Base-by-base conservation (phyloP, 352 stramenopile genomes). In the Pythium plurisporium region DNA sequence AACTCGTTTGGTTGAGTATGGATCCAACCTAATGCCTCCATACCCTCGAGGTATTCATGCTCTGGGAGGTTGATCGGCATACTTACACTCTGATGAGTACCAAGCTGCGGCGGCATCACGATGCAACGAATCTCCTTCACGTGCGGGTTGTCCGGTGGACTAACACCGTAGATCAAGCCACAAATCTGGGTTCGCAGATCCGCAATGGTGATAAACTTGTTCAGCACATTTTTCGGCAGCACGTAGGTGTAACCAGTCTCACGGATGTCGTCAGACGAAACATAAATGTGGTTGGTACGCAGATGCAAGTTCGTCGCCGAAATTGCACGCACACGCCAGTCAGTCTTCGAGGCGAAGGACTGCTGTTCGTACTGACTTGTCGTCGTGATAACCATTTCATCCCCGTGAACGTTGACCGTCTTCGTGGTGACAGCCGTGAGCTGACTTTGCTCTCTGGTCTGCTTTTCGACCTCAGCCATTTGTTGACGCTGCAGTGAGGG, bases 51-150 rank as follows among this genome's bases (percentile, higher is more conserved):
- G 54, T 98, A 94, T 57, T 99, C 95, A 72, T 99, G 94, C 31
- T 97, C 86, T 0, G 98, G 98, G 41, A 99, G 76, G 27, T 91
- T 78, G 58, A 98, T 92, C 20, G 98, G 97, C n/a, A 99, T 79
- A 46, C 93, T 98, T 19, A 99, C 96, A 54, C 69, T 96, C 69
- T 99, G 94, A 58, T 99, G 96, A 50, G 97, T 99, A 38, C 97
- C 97, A 36, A 99, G 81, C 78, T 99, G 98, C 30, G 98, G 98
- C 5, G 98, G 96, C 80, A 99, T 91, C 1, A 99, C 97, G 62
- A 99, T 99, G 71, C 93, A 98, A 22, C 96, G 93, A 42, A 99
- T 98, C 73, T 99, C 98, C 75, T 99, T 98, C 30, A 99, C 97
- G 64, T 98, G 89, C 57, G 97, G 88, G 76, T 99, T 99, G 69